Percentiles rank a stretch among this genome's conserved stretches.
phyloP scores from a whole-genome alignment of 441 rosid genomes.

The Isatis lusitanica region DNA sequence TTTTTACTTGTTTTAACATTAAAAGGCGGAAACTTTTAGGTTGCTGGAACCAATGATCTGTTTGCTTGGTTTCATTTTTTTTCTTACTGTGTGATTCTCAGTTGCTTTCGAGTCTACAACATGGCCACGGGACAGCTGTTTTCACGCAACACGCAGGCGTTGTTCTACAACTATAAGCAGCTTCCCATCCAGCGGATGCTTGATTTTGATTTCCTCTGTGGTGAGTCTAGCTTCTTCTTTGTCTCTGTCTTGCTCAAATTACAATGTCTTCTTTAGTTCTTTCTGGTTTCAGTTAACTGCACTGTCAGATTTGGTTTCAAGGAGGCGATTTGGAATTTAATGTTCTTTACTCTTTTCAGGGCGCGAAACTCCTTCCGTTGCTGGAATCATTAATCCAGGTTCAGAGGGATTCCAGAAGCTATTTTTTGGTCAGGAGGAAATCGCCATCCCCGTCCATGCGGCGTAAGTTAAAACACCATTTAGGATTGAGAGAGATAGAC shows the following conservation, averaged over 20 bases:
- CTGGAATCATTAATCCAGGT: constrained; percentile 92
- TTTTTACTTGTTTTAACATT: not conserved
- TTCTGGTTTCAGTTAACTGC: not conserved
- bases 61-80: not conserved
- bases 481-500: not conserved
- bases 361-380: constrained; percentile 94
- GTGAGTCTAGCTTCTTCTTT: constrained; percentile 38
- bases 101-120: constrained; percentile 19
- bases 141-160: constrained; percentile 79
- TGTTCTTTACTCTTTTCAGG: constrained; percentile 42
- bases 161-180: constrained; percentile 93
- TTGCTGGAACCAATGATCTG: not conserved
- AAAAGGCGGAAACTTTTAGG: not conserved
- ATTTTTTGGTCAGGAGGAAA: constrained; percentile 95
- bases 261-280: too few relatives aligned
- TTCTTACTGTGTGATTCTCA: not conserved
- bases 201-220: constrained; percentile 97
- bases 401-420: constrained; percentile 96
- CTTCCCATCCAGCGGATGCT: constrained; percentile 98
- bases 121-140: constrained; percentile 97
- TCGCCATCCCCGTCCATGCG: constrained; percentile 92
- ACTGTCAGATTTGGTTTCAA: not conserved
- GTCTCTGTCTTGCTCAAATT: not conserved
- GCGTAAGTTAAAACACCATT: constrained; percentile 43
- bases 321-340: not conserved